Base-by-base conservation (phyloP, 139 green algal genomes). In the Haematococcus lacustris region DNA sequence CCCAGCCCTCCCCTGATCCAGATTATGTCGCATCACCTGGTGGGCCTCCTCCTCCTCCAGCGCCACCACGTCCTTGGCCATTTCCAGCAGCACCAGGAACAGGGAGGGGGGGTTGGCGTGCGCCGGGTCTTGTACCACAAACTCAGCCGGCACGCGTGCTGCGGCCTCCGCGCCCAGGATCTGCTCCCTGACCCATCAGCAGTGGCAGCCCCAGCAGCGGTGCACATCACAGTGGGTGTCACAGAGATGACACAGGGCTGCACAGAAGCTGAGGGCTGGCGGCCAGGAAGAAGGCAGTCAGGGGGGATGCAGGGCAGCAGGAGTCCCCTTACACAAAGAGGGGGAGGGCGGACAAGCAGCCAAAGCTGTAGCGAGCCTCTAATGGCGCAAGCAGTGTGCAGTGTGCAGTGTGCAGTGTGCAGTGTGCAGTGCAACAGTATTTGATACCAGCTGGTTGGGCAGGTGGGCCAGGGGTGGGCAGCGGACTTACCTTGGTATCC, bases 81-180 rank as follows among this genome's bases (percentile, higher is more conserved):
- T 89, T 51, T 79, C 71, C 21, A 79, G 38, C 30, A 98, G 78
- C 0, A 88, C 80, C 68, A 98, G 86, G 72, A 98, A 93, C 13
- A 98, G 82, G 33, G 89, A 93, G 38, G 94, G 93, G 5, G 93
- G 93, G 82, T 98, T 98, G 70, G 88, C 93, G 32, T 91, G 82
- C 35, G 69, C 62, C 3, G 93, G 88, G 39, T 89, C 67, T 83
- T 98, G 93, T 51, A 87, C 69, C n/a, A 98, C 71, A 71, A 97
- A 98, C 80, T 98, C 94, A 2, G 65, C 75, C 0, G 93, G 93
- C 25, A 98, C 93, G 21, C 91, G 76, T 0, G 79, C 53, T 1
- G 75, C 61, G 0, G 91, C 91, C 77, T 96, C 91, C 38, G 78
- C 75, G 28, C 91, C 91, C 66, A 95, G 73, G 26, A 96, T 96